These are phyloP conservation scores for Mayamaea pseudoterrestris DNA, from an alignment of 108 stramenopile genomes.

Conservation along the genomic window DNA sequence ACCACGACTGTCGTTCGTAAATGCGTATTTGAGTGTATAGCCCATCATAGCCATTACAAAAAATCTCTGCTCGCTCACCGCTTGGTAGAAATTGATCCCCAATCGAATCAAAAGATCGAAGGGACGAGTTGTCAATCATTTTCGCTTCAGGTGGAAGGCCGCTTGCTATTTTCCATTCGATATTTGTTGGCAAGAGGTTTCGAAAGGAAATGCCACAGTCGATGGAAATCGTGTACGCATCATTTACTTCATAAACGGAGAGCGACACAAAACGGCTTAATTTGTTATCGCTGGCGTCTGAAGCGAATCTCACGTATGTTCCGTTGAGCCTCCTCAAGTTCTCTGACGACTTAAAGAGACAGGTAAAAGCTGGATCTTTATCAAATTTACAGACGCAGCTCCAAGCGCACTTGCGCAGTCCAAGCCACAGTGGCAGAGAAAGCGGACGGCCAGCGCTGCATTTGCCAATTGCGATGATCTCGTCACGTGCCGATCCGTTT, in stretches of 20 bases:
- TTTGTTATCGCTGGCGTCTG: too few relatives aligned
- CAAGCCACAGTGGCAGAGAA: slow-evolving; percentile 48
- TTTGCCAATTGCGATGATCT: slow-evolving; percentile 17
- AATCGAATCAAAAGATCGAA: background rate
- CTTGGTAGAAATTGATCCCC: slow-evolving; percentile 3
- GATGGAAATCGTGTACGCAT: slow-evolving; percentile 12
- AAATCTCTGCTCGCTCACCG: slow-evolving; percentile 29
- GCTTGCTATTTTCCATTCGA: slow-evolving; percentile 22
- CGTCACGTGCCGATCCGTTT: background rate
- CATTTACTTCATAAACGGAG: background rate
- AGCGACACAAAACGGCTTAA: background rate
- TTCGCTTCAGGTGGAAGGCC: background rate
- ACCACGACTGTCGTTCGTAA: background rate
- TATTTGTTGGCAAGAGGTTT: slow-evolving; percentile 39
- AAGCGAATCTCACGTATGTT: background rate
- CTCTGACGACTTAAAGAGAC: slow-evolving; percentile 13
- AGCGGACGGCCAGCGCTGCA: slow-evolving; percentile 15
- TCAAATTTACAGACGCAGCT: background rate
- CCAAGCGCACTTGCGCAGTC: slow-evolving; percentile 7
- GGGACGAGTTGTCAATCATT: slow-evolving; percentile 11
- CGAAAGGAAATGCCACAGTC: slow-evolving; percentile 35
- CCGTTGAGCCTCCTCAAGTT: background rate
- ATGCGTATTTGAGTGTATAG: background rate
- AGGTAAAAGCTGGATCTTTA: background rate
- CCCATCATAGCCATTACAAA: slow-evolving; percentile 3